Percentiles rank a stretch among this genome's conserved stretches.
phyloP scores from a whole-genome alignment of 177 flowering plant species.

The Vitis hybrid region DNA sequence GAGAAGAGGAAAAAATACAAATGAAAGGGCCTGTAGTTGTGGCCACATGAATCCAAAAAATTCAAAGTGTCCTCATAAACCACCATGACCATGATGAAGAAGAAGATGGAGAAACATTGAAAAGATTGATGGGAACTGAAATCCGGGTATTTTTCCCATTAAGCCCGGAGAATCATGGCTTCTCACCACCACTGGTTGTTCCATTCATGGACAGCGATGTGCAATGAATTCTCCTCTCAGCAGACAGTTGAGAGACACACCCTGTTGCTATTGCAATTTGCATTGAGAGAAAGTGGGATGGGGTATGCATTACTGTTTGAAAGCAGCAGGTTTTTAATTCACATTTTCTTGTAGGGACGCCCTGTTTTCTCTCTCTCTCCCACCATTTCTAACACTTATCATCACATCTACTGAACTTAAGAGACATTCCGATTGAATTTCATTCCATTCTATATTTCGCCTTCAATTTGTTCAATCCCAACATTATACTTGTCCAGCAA shows the following conservation, averaged over 20 bases:
- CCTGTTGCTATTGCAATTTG: constrained; percentile 11
- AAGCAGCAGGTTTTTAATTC: neutral
- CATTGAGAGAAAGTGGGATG: constrained; percentile 4
- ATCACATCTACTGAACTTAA: too few relatives aligned
- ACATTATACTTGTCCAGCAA: neutral
- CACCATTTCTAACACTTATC: too few relatives aligned
- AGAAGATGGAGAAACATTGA: constrained; percentile 10
- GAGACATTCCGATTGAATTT: neutral
- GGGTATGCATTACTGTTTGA: neutral
- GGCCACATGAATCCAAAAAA: constrained; percentile 15
- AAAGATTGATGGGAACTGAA: constrained; percentile 15
- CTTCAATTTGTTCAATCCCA: neutral
- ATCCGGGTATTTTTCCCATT: constrained; percentile 4
- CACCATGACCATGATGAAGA: neutral
- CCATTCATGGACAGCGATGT: constrained; percentile 18
- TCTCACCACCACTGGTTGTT: constrained; percentile 5
- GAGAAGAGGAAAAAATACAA: neutral
- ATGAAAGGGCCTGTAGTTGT: neutral
- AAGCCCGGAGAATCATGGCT: constrained; percentile 1
- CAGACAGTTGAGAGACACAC: constrained; percentile 24
- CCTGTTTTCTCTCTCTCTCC: neutral
- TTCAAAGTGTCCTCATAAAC: neutral
- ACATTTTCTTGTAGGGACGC: neutral
- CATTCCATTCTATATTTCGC: neutral
- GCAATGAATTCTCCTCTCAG: constrained; percentile 10